Percentiles rank a stretch among this genome's conserved stretches.
Evolutionary conservation across 331 rosid genomes (phyloP).

Genomic region (Stylosanthes scabra): DNA sequence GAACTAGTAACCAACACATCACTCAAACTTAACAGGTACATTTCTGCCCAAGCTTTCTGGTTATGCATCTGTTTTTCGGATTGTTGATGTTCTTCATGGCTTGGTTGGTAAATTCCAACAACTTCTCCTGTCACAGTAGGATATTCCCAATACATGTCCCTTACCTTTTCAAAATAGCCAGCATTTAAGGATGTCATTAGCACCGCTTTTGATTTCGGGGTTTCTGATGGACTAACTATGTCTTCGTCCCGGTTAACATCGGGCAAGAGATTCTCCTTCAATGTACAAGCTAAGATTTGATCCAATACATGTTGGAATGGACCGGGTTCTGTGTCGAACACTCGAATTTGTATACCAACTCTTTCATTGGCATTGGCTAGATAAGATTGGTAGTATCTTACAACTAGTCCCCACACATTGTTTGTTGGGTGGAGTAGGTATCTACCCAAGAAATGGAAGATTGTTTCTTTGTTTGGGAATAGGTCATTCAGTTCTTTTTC

Average conservation of each 20-base stretch:
- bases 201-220: constrained; percentile 60
- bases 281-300: constrained; percentile 68
- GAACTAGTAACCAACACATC: constrained; percentile 81
- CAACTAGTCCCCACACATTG: constrained; percentile 83
- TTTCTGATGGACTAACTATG: constrained; percentile 36
- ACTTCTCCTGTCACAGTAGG: constrained; percentile 77
- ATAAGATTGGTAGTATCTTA: constrained; percentile 77
- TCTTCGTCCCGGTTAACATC: constrained; percentile 41
- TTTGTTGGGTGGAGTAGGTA: constrained; percentile 84
- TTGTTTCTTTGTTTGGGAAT: constrained; percentile 78
- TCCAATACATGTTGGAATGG: constrained; percentile 77
- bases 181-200: constrained; percentile 75
- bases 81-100: constrained; percentile 85
- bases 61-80: constrained; percentile 77
- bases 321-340: constrained; percentile 66
- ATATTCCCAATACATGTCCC: constrained; percentile 78
- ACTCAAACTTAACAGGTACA: constrained; percentile 81
- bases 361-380: constrained; percentile 73
- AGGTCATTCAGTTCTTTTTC: constrained; percentile 68
- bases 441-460: constrained; percentile 84
- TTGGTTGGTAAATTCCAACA: constrained; percentile 73
- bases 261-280: constrained; percentile 67
- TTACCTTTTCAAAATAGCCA: constrained; percentile 70
- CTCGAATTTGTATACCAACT: constrained; percentile 80
- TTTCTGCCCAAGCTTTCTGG: constrained; percentile 88